A percentile compares a stretch with the other conserved stretches of the same genome.
phyloP scores from a whole-genome alignment of 2,329 filamentous ascomycete genomes.

The Daldinia eschscholtzii region DNA sequence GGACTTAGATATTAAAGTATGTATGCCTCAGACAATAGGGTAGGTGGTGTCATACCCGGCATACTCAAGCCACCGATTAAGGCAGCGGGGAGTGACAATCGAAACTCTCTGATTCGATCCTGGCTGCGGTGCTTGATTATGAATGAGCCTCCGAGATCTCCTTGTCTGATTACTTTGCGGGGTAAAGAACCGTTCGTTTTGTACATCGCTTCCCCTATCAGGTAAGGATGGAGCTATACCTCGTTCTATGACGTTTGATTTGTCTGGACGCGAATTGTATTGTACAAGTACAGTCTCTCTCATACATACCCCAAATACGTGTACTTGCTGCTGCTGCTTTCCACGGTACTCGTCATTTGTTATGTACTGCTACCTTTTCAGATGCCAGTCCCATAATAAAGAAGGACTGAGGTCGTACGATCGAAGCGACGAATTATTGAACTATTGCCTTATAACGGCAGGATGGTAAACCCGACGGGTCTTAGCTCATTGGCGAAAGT shows the following conservation, averaged over 20 bases:
- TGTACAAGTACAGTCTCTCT: conserved; percentile 24
- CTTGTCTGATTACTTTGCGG: conserved; percentile 45
- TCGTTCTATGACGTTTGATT: conserved; percentile 41
- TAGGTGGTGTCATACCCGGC: conserved; percentile 40
- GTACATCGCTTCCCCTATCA: conserved; percentile 37
- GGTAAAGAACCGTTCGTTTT: conserved; percentile 39
- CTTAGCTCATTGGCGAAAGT: conserved; percentile 47
- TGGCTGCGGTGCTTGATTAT: background rate
- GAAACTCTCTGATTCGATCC: conserved; percentile 41
- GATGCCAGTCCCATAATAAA: background rate
- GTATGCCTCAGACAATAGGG: conserved; percentile 9
- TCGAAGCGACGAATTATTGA: conserved; percentile 15
- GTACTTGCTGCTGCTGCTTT: background rate
- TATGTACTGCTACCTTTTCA: conserved; percentile 5
- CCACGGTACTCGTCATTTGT: conserved; percentile 4
- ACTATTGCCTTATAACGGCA: background rate
- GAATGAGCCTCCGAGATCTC: conserved; percentile 38
- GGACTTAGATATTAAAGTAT: background rate
- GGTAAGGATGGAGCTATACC: conserved; percentile 30
- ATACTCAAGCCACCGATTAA: conserved; percentile 37
- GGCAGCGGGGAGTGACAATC: conserved; percentile 40
- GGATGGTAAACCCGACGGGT: background rate
- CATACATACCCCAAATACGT: background rate
- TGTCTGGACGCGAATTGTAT: conserved; percentile 11
- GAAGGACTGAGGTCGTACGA: conserved; percentile 12